Conservation (phyloP, 2,329 filamentous ascomycete genomes). For the Tolypocladium nubicola region DNA sequence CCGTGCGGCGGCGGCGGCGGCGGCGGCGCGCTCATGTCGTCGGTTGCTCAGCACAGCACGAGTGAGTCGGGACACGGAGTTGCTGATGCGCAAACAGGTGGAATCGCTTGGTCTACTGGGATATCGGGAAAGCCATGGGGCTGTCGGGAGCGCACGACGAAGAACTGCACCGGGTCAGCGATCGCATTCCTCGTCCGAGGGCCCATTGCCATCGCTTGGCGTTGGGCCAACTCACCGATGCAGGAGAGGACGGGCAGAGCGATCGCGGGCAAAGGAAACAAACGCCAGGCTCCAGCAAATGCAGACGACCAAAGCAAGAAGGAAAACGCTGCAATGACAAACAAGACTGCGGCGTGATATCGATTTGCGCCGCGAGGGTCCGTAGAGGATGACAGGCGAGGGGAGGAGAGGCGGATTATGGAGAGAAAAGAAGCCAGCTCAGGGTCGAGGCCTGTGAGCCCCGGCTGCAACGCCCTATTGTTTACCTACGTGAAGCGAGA, state of each 20-base stretch:
- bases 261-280: slow-evolving; percentile 12
- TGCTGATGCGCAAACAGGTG: not conserved
- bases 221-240: slow-evolving; percentile 1
- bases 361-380: not conserved
- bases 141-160: not conserved
- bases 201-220: not conserved
- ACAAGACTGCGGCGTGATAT: slow-evolving; percentile 2
- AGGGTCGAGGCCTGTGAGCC: not conserved
- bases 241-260: not conserved
- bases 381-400: not conserved
- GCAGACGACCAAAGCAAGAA: slow-evolving; percentile 9
- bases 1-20: slow-evolving; percentile 83
- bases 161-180: slow-evolving; percentile 4
- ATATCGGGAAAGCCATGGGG: slow-evolving; percentile 20
- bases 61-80: slow-evolving; percentile 1
- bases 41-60: slow-evolving; percentile 11
- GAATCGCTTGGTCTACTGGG: slow-evolving; percentile 10
- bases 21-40: slow-evolving; percentile 50
- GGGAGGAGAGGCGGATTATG: not conserved
- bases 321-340: slow-evolving; percentile 8
- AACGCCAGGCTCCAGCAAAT: slow-evolving; percentile 16
- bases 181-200: not conserved
- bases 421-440: not conserved
- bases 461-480: not conserved
- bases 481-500: not conserved